Conservation (phyloP, 768 basidiomycete genomes). For the Boletus pseudopeckii region DNA sequence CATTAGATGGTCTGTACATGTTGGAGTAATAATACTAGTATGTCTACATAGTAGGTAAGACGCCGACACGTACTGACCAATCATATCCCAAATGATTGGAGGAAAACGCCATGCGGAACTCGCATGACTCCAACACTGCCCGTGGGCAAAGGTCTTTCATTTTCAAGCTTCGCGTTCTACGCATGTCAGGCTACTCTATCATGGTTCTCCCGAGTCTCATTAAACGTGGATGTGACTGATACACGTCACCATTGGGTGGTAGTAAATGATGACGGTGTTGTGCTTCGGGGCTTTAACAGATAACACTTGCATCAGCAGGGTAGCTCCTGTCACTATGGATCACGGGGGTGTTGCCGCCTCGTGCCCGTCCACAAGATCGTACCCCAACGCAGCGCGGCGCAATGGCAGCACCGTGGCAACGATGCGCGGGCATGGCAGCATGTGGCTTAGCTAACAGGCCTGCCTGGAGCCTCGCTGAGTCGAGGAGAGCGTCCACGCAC, state of each 20-base stretch:
- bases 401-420: background rate
- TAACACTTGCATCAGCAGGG: too few relatives aligned
- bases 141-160: background rate
- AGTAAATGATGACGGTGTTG: background rate
- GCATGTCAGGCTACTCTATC: background rate
- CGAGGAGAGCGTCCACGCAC: background rate
- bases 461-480: conserved; percentile 6
- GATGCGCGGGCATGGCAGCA: conserved; percentile 4
- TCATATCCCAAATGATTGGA: background rate
- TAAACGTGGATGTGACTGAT: background rate
- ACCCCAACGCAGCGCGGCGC: background rate
- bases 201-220: background rate
- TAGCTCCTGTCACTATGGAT: background rate
- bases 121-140: background rate
- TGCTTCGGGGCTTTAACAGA: too few relatives aligned
- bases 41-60: background rate
- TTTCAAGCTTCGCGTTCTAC: background rate
- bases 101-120: background rate
- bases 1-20: background rate
- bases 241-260: background rate
- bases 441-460: conserved; percentile 18
- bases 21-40: background rate
- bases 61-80: too few relatives aligned
- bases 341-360: conserved; percentile 1
- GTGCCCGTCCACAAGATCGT: background rate